phyloP scores from a whole-genome alignment of 2,329 filamentous ascomycete genomes.

The Cyphellophora attinorum region DNA sequence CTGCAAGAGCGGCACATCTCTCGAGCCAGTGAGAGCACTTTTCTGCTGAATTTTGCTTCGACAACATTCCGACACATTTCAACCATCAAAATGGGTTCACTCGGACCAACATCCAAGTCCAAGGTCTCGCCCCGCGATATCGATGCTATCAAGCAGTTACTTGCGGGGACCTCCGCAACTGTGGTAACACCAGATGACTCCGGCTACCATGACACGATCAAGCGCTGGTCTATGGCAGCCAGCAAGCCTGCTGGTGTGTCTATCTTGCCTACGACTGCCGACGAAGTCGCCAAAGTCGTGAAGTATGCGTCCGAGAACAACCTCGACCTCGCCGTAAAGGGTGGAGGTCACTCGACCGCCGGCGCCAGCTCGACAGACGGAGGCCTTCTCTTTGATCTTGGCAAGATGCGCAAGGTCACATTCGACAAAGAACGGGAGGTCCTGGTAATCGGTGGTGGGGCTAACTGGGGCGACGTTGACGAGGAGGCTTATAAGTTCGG shows the following conservation, averaged over 20 bases:
- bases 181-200: constrained; percentile 25
- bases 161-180: constrained; percentile 14
- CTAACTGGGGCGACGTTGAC: constrained; percentile 47
- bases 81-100: constrained; percentile 13
- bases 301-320: constrained; percentile 33
- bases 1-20: no score
- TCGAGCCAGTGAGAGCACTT: no score
- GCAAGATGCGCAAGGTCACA: constrained; percentile 38
- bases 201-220: constrained; percentile 25
- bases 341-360: constrained; percentile 48
- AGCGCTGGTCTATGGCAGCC: constrained; percentile 29
- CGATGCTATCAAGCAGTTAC: constrained; percentile 8
- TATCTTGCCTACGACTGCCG: constrained; percentile 29
- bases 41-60: no score
- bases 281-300: constrained; percentile 34
- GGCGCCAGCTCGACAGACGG: constrained; percentile 41
- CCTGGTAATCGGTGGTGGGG: constrained; percentile 43
- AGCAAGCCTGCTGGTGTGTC: constrained; percentile 34
- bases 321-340: constrained; percentile 44
- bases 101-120: constrained; percentile 7
- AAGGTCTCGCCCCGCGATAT: constrained; percentile 11
- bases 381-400: constrained; percentile 48
- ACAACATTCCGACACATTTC: no score
- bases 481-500: constrained; percentile 38
- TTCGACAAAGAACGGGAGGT: constrained; percentile 38